Percentiles rank a stretch among this genome's conserved stretches.
Evolutionary conservation across 495 filamentous ascomycete species (phyloP).

Genomic region (Xylaria palmicola): DNA sequence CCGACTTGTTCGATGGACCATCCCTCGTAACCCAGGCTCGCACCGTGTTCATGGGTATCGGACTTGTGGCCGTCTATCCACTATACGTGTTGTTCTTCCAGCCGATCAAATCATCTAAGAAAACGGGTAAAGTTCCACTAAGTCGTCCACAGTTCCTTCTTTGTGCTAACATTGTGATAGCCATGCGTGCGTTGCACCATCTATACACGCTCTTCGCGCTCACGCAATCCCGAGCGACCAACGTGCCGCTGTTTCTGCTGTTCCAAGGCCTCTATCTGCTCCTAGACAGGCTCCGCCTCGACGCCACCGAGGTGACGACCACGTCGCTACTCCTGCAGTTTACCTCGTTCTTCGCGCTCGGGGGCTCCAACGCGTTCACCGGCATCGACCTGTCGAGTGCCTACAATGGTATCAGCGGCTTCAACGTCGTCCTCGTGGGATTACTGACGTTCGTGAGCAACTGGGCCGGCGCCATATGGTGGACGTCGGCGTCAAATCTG

Average conservation of each 20-base stretch:
- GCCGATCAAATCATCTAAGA: conserved; percentile 21
- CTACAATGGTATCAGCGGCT: conserved; percentile 77
- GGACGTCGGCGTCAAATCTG: conserved; percentile 61
- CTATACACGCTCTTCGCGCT: conserved; percentile 75
- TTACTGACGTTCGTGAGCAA: conserved; percentile 82
- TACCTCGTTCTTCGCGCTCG: conserved; percentile 84
- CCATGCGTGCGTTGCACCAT: conserved; percentile 56
- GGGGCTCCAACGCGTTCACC: conserved; percentile 89
- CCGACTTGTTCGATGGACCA: conserved; percentile 42
- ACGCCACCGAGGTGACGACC: conserved; percentile 56
- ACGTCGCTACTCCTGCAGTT: conserved; percentile 69
- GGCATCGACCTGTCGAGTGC: conserved; percentile 79
- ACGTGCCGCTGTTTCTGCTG: conserved; percentile 78
- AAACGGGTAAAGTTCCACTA: conserved; percentile 25
- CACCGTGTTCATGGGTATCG: conserved; percentile 54
- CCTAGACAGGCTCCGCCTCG: conserved; percentile 48
- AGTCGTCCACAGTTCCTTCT: background rate
- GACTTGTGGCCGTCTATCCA: conserved; percentile 38
- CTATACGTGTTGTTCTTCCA: conserved; percentile 26
- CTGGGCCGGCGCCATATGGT: conserved; percentile 91
- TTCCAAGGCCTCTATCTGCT: conserved; percentile 60
- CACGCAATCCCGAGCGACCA: conserved; percentile 80
- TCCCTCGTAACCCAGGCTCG: conserved; percentile 52
- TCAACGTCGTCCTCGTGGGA: conserved; percentile 67
- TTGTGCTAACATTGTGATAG: conserved; percentile 24